Percentiles rank a stretch among this genome's conserved stretches.
Evolutionary conservation across 169 alveolate species (phyloP).

Genomic region (Fabrea salina): DNA sequence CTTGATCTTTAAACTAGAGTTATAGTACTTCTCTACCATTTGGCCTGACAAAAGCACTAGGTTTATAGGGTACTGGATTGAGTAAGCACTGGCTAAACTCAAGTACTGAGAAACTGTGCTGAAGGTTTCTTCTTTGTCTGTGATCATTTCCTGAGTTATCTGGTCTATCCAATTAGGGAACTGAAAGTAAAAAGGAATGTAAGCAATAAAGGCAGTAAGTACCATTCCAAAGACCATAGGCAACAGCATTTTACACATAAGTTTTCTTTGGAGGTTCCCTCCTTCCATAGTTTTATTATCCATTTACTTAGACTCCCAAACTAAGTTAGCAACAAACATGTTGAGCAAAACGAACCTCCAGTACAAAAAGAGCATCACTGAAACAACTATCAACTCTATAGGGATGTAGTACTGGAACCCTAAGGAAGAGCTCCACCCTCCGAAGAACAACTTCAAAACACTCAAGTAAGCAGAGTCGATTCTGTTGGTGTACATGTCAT

Average conservation of each 20-base stretch:
- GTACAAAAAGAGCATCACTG: too few relatives aligned
- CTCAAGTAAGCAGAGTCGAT: too few relatives aligned
- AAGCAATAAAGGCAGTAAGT: background rate
- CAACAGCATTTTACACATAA: background rate
- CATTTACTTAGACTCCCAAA: too few relatives aligned
- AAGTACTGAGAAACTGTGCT: background rate
- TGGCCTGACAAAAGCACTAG: background rate
- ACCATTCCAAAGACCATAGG: slow-evolving; percentile 27
- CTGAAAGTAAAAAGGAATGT: slow-evolving; percentile 7
- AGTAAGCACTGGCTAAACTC: background rate
- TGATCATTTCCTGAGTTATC: slow-evolving; percentile 1
- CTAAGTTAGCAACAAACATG: too few relatives aligned
- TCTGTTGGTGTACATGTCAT: too few relatives aligned
- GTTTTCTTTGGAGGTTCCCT: slow-evolving; percentile 9
- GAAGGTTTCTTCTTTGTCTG: slow-evolving; percentile 12
- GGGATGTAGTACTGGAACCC: too few relatives aligned
- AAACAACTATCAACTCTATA: too few relatives aligned
- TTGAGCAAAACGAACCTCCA: too few relatives aligned
- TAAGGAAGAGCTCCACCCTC: too few relatives aligned
- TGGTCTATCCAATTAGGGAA: slow-evolving; percentile 25
- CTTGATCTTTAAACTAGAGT: background rate
- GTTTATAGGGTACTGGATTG: background rate
- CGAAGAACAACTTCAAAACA: too few relatives aligned
- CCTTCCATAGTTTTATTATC: too few relatives aligned
- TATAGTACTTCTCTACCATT: background rate